A percentile compares a stretch with the other conserved stretches of the same genome.
Conservation (phyloP, 2,329 filamentous ascomycete species). For the Dothideomycetes sp. region DNA sequence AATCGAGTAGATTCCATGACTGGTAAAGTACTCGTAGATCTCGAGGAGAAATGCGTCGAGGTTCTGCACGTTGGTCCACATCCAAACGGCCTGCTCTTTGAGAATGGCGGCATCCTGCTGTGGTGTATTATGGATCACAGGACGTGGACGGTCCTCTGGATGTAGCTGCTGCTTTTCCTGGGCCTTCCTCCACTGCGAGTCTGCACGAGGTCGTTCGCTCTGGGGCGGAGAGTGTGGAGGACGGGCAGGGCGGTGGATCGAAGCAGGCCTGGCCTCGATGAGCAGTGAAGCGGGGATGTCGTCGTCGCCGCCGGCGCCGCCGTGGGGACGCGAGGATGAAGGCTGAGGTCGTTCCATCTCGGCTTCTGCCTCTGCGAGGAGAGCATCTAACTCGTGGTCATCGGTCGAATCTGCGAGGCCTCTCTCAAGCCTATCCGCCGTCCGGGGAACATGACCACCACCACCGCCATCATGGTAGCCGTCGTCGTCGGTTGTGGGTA, state of each 20-base stretch:
- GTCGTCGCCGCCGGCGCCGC: conserved; percentile 27
- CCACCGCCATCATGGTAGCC: conserved; percentile 22
- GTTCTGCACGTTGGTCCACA: conserved; percentile 86
- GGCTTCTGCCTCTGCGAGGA: conserved; percentile 41
- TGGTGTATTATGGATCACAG: conserved; percentile 3
- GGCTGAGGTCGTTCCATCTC: background rate
- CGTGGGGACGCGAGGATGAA: background rate
- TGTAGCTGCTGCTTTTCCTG: conserved; percentile 39
- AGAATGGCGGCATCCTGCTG: conserved; percentile 34
- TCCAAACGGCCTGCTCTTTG: conserved; percentile 76
- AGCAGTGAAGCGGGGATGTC: conserved; percentile 57
- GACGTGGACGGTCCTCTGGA: conserved; percentile 14
- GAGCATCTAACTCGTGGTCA: conserved; percentile 48
- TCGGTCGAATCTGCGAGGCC: conserved; percentile 45
- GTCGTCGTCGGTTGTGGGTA: conserved; percentile 32
- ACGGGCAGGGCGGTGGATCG: background rate
- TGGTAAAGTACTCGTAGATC: conserved; percentile 79
- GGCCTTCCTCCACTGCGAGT: conserved; percentile 44
- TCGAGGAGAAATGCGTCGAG: conserved; percentile 78
- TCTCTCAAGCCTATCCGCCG: conserved; percentile 24
- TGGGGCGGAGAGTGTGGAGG: conserved; percentile 15
- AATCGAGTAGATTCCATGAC: conserved; percentile 79
- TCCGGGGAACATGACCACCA: conserved; percentile 37
- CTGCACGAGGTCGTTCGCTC: conserved; percentile 17
- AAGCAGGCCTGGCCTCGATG: conserved; percentile 39